A percentile compares a stretch with the other conserved stretches of the same genome.
Evolutionary conservation across 805 yeast genomes (phyloP).

Genomic region (Metschnikowia aberdeeniae): DNA sequence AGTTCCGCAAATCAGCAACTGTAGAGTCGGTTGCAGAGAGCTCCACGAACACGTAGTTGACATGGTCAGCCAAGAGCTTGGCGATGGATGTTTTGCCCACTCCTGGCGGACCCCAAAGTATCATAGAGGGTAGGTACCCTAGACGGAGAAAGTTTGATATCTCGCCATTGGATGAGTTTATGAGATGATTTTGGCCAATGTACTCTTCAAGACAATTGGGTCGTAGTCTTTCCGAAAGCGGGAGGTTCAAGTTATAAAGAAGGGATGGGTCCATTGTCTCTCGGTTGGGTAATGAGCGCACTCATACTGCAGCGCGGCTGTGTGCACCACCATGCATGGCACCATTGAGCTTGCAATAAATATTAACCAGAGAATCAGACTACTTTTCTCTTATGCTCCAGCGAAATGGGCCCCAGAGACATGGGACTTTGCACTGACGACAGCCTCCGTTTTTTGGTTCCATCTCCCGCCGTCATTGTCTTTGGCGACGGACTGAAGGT

Average conservation of each 20-base stretch:
- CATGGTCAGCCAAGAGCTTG: conserved; percentile 51
- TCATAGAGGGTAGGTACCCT: conserved; percentile 77
- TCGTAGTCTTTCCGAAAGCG: conserved; percentile 80
- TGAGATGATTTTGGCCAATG: conserved; percentile 80
- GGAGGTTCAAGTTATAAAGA: conserved; percentile 19
- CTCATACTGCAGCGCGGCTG: background rate
- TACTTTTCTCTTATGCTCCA: conserved; percentile 1
- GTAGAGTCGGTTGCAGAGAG: conserved; percentile 80
- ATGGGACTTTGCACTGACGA: conserved; percentile 13
- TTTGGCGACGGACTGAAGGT: conserved; percentile 11
- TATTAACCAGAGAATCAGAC: background rate
- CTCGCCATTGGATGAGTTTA: conserved; percentile 55
- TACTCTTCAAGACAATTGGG: conserved; percentile 67
- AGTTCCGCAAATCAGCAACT: conserved; percentile 58
- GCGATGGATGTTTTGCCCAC: conserved; percentile 92
- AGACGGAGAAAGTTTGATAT: conserved; percentile 59
- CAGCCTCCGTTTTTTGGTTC: conserved; percentile 10
- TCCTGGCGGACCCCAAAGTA: conserved; percentile 95
- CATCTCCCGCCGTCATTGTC: conserved; percentile 8
- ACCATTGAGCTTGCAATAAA: background rate
- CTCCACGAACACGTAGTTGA: conserved; percentile 63
- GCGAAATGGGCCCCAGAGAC: conserved; percentile 6
- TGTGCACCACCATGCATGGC: background rate
- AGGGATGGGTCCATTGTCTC: too few relatives aligned
- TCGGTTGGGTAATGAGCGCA: too few relatives aligned